Percentiles rank a stretch among this genome's conserved stretches.
Conservation (phyloP, 352 stramenopile genomes). For the Phytophthora meadii region DNA sequence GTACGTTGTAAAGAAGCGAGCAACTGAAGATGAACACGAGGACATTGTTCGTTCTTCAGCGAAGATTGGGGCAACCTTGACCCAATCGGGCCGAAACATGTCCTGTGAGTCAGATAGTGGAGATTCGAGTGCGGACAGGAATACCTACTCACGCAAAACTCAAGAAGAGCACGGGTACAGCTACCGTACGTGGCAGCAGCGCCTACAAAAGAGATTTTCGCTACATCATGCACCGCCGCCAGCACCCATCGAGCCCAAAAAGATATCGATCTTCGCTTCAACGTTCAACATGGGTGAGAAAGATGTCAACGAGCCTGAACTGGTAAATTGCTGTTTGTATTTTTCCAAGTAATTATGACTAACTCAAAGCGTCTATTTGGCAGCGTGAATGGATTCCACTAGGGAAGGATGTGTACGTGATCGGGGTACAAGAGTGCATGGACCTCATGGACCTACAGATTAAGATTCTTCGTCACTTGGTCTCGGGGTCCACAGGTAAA, state of each 20-base stretch:
- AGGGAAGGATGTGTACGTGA: slow-evolving; percentile 89
- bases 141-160: slow-evolving; percentile 14
- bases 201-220: slow-evolving; percentile 43
- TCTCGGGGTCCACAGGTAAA: slow-evolving; percentile 53
- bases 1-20: slow-evolving; percentile 39
- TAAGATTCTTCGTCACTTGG: slow-evolving; percentile 72
- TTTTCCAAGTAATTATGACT: not conserved
- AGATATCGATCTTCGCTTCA: slow-evolving; percentile 75
- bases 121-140: slow-evolving; percentile 23
- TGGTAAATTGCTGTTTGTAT: slow-evolving; percentile 35
- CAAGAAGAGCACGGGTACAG: slow-evolving; percentile 25
- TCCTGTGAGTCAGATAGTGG: slow-evolving; percentile 37
- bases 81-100: slow-evolving; percentile 30
- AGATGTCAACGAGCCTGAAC: slow-evolving; percentile 58
- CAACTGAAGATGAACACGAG: slow-evolving; percentile 36
- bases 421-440: slow-evolving; percentile 93
- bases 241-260: slow-evolving; percentile 34
- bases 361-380: not conserved
- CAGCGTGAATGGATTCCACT: slow-evolving; percentile 82
- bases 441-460: slow-evolving; percentile 73
- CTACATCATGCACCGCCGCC: slow-evolving; percentile 24
- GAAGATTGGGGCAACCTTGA: slow-evolving; percentile 23
- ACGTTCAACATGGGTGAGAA: slow-evolving; percentile 91
- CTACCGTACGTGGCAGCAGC: slow-evolving; percentile 42
- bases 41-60: slow-evolving; percentile 8